phyloP scores from a whole-genome alignment of 352 stramenopile genomes.

The Pythium aristosporum region DNA sequence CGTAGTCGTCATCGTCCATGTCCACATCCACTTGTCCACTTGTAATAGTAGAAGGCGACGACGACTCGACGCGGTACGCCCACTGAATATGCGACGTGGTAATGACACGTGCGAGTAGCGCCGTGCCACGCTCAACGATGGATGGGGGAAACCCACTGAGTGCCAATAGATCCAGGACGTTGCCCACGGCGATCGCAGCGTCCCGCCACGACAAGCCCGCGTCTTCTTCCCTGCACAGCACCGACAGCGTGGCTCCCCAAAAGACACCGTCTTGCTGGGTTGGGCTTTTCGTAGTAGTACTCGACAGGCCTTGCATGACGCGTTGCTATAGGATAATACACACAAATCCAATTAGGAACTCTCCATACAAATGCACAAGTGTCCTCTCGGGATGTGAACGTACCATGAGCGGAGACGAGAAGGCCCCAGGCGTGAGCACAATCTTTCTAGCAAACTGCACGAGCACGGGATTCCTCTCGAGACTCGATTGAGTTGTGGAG shows the following conservation, averaged over 20 bases:
- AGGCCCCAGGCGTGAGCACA: slow-evolving; percentile 13
- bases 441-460: slow-evolving; percentile 15
- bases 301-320: background rate
- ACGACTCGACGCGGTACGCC: slow-evolving; percentile 20
- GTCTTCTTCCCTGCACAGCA: background rate
- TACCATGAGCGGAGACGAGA: slow-evolving; percentile 22
- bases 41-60: background rate
- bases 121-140: slow-evolving; percentile 7
- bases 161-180: slow-evolving; percentile 23
- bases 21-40: slow-evolving; percentile 16
- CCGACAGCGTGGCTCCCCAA: slow-evolving; percentile 11
- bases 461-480: slow-evolving; percentile 2
- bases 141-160: slow-evolving; percentile 6
- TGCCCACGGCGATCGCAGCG: slow-evolving; percentile 17
- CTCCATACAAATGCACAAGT: background rate
- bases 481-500: background rate
- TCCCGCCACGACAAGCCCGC: slow-evolving; percentile 11
- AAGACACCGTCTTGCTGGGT: background rate
- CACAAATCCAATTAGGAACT: background rate
- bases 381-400: slow-evolving; percentile 6
- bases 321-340: slow-evolving; percentile 1
- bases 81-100: slow-evolving; percentile 23
- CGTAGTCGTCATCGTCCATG: slow-evolving; percentile 26
- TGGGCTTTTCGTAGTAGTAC: background rate
- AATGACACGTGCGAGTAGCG: slow-evolving; percentile 9